Evolutionary conservation across 2,329 filamentous ascomycete genomes (phyloP).

Genomic region (Fonsecaea nubica): DNA sequence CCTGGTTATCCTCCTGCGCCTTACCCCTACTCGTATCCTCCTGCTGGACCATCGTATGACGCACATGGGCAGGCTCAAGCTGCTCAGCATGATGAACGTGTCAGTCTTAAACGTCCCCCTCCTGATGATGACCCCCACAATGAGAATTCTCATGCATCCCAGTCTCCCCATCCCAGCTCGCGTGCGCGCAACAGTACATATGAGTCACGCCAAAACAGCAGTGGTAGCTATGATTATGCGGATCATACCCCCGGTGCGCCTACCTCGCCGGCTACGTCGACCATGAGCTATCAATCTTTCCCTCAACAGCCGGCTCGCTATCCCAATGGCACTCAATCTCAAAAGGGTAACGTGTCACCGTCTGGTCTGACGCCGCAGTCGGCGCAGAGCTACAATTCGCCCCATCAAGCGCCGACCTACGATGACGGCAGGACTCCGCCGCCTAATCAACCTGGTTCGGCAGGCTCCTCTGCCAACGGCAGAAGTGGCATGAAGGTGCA

Average conservation of each 20-base stretch:
- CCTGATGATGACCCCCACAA: conserved; percentile 42
- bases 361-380: conserved; percentile 49
- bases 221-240: conserved; percentile 52
- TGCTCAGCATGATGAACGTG: conserved; percentile 52
- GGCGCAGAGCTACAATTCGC: conserved; percentile 53
- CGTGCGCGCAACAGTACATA: conserved; percentile 47
- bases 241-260: conserved; percentile 55
- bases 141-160: conserved; percentile 43
- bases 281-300: conserved; percentile 52
- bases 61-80: conserved; percentile 48
- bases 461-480: conserved; percentile 43
- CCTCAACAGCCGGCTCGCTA: conserved; percentile 50
- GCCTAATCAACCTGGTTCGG: conserved; percentile 46
- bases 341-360: conserved; percentile 38
- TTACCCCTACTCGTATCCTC: conserved; percentile 36
- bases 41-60: conserved; percentile 38
- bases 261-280: conserved; percentile 53
- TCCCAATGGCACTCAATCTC: conserved; percentile 40
- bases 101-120: conserved; percentile 48
- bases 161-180: conserved; percentile 48
- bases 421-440: conserved; percentile 49
- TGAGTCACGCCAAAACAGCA: conserved; percentile 48
- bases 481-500: conserved; percentile 55
- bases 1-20: conserved; percentile 40
- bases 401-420: conserved; percentile 44